A percentile compares a stretch with the other conserved stretches of the same genome.
Evolutionary conservation across 495 filamentous ascomycete species (phyloP).

Genomic region (Clavariopsis aquatica): DNA sequence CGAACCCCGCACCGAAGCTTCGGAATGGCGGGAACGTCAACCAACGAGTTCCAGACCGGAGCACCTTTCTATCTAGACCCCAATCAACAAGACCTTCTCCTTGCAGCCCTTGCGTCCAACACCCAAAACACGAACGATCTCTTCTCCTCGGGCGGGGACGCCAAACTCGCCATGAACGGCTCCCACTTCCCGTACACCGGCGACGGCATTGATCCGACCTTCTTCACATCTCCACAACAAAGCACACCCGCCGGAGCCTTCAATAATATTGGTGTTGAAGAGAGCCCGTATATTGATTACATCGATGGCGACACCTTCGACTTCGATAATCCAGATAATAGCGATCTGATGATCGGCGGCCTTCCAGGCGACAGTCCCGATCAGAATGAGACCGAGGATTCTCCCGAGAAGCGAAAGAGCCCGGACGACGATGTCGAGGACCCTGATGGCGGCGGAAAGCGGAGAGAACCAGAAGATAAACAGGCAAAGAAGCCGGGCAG

Average conservation of each 20-base stretch:
- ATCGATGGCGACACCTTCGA: slow-evolving; percentile 70
- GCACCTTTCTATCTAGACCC: slow-evolving; percentile 66
- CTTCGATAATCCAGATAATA: slow-evolving; percentile 53
- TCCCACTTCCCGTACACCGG: slow-evolving; percentile 32
- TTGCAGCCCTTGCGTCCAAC: slow-evolving; percentile 85
- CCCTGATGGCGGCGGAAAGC: slow-evolving; percentile 66
- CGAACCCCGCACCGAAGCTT: slow-evolving; percentile 30
- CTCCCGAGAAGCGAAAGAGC: slow-evolving; percentile 79
- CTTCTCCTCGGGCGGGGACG: slow-evolving; percentile 12
- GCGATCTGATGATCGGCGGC: slow-evolving; percentile 73
- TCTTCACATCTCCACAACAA: slow-evolving; percentile 51
- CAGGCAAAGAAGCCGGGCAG: slow-evolving; percentile 90
- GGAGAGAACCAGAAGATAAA: slow-evolving; percentile 75
- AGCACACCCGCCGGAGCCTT: slow-evolving; percentile 49
- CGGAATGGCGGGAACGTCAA: slow-evolving; percentile 35
- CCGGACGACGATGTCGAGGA: slow-evolving; percentile 62
- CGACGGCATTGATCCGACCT: slow-evolving; percentile 23
- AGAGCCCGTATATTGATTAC: slow-evolving; percentile 81
- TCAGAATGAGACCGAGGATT: slow-evolving; percentile 59
- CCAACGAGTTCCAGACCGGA: slow-evolving; percentile 37
- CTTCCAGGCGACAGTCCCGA: slow-evolving; percentile 60
- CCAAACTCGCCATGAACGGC: slow-evolving; percentile 12
- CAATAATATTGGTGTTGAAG: slow-evolving; percentile 55
- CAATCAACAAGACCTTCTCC: slow-evolving; percentile 83
- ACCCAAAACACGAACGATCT: slow-evolving; percentile 42